Base-by-base conservation (phyloP, 495 filamentous ascomycete genomes). In the Sabuloglossum arenarium region DNA sequence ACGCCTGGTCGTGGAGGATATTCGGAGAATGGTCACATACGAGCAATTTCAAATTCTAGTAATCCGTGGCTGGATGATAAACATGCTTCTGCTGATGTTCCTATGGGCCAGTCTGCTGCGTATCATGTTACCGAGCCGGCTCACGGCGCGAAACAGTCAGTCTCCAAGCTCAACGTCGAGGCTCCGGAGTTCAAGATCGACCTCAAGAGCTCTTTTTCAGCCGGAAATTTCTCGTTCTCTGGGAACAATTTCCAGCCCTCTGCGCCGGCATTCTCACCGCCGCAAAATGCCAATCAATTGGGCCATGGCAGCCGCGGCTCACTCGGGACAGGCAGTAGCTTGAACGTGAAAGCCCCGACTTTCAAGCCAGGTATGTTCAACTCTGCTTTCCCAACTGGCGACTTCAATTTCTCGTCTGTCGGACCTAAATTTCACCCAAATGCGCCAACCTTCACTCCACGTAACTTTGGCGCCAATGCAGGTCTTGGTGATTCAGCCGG, bases 131-230 rank as follows among this genome's bases (percentile, higher is more conserved):
- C 39, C 3, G 39, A 43, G 52, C 59, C 61, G 47, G 75, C 69
- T 59, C 82, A 84, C 63, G 72, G 68, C 37, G 78, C 80, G 56
- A 82, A 80, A 64, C 68, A 79, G 28, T 88, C 47, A 29, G 70
- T 77, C 21, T 88, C 86, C 0, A 86, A 79, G 57, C 71, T 95
- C 49, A 96, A 98, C 59, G 86, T 88, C 39, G 80, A 79, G 55
- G 90, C 91, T 0, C 82, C 84, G 52, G 87, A 89, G 61, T 96
- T 96, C 66, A 86, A 80, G 60, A 84, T 84, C 65, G 81, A 91
- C 57, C 85, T 86, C 4, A 70, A 68, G 19, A 79, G 67, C 54
- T 66, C 76, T 1, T 85, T 84, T 64, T 73, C 71, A 37, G 76
- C 86, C 1, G 71, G 73, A n/a, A 70, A 74, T 42, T 70, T 74